Conservation (phyloP, 345 rosid genomes). For the Pseudoturritis turrita region DNA sequence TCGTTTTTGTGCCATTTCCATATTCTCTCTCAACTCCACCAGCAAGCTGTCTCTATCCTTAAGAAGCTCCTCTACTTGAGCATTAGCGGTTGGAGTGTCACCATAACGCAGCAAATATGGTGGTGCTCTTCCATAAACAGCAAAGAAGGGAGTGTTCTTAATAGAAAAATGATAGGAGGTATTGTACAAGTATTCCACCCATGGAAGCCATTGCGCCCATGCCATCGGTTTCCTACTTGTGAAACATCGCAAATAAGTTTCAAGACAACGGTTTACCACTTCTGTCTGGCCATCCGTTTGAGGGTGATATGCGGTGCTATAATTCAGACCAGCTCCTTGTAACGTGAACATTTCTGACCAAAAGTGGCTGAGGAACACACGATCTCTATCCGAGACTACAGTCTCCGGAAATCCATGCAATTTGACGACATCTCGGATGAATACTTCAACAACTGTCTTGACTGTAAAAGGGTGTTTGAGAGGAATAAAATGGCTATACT, state of each 20-base stretch:
- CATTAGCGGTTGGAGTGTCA: neutral
- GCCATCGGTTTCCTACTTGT: neutral
- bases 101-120: neutral
- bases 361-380: too few species aligned
- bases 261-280: neutral
- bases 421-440: too few species aligned
- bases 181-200: neutral
- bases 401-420: too few species aligned
- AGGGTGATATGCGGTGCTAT: too few species aligned
- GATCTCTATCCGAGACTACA: too few species aligned
- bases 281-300: too few species aligned
- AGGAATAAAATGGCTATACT: too few species aligned
- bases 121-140: neutral
- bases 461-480: too few species aligned
- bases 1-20: rapidly evolving
- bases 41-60: neutral
- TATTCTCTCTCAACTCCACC: neutral
- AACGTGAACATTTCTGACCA: too few species aligned
- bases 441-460: too few species aligned
- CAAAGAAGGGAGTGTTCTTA: neutral
- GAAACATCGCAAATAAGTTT: neutral
- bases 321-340: too few species aligned
- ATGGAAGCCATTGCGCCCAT: neutral
- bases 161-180: neutral
- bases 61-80: neutral